Base-by-base conservation (phyloP, 1,284 basidiomycete species). In the Amylostereum chailletii region DNA sequence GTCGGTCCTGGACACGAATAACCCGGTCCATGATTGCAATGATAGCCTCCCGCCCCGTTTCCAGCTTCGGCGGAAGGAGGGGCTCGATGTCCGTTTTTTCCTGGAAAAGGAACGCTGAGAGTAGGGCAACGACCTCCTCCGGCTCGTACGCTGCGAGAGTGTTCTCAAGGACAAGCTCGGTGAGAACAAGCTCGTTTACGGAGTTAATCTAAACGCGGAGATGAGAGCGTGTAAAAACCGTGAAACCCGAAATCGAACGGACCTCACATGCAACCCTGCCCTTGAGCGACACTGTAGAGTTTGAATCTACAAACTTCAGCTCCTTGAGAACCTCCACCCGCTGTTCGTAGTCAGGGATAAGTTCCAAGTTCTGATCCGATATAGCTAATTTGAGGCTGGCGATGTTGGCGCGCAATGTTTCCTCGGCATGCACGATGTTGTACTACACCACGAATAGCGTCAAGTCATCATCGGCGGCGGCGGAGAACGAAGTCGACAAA, bases 241-340 rank as follows among this genome's bases (percentile, higher is more conserved):
- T 29, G n/a, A 26, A 19, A 19, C 32, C 39, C 30, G 44, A 36
- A 34, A 7, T 8, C 26, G 34, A 32, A 7, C 11, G 47, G 51
- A 91, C 92, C 74, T 99, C 96, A 72, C 96, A 99, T 26, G 96
- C 96, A 7, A 99, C 96, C 43, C 96, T 81, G 8, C 96, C 96
- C 64, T 99, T 99, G 52, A 99, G 77, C 29, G 94, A 77, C 1
- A 99, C 94, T 0, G 94, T 98, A 33, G 90, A 86, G 58, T 95
- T 90, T 44, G 93, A 88, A 63, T 96, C 88, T 58, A 97, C 90
- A 64, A 96, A 95, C 54, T 89, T 83, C 29, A 99, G 76, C 48
- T 90, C 88, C 62, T 95, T 88, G 43, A 99, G 76, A 1, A 99
- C 95, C 33, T 81, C 81, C 29, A 99, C 85, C 29, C 95, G 78